Base-by-base conservation (phyloP, 805 yeast species). In the Kluyveromyces wickerhamii region DNA sequence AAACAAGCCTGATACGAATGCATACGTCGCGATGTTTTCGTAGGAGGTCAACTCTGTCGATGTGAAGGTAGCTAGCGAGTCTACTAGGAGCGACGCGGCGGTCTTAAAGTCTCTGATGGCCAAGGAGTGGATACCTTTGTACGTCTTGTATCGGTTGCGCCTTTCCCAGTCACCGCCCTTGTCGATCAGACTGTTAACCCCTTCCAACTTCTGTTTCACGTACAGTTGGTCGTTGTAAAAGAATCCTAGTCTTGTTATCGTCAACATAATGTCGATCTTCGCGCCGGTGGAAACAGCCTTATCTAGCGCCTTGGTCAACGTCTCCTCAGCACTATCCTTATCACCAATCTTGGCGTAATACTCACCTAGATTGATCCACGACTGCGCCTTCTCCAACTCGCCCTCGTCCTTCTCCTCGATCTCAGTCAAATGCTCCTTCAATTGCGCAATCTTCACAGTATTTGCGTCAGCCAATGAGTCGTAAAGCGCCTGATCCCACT, bases 81-180 rank as follows among this genome's bases (percentile, higher is more conserved):
- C 98, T 44, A 85, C 84, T 49, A 92, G 70, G 42, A 89, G 65
- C 35, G 75, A 75, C 2, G 96, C 76, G 2, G 97, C 95, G 47
- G 84, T 94, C 26, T 66, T 67, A 52, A 92, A 92, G 49, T 85
- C 77, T 52, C 98, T 77, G 19, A 88, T 78, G 6, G 95, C 80
- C 72, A 92, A 64, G 23, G 74, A 65, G 56, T 85, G 84, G 32
- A 92, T 69, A 15, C 98, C 98, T 39, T 73, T 63, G 61, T 92
- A 92, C 5, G 96, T 84, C 66, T 92, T 92, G 68, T 74, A 86
- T 47, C 96, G 68, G 64, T 92, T 92, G 52, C 95, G 78, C 61
- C 98, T 83, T 63, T 92, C 98, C 98, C 98, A 92, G 59, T 92
- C 98, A 42, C 98, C 98, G 37, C 97, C 98, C 52, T 86, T 83